These are phyloP conservation scores for Pseudocercospora vitis DNA, from an alignment of 2,329 filamentous ascomycete species.

Conservation along the genomic window DNA sequence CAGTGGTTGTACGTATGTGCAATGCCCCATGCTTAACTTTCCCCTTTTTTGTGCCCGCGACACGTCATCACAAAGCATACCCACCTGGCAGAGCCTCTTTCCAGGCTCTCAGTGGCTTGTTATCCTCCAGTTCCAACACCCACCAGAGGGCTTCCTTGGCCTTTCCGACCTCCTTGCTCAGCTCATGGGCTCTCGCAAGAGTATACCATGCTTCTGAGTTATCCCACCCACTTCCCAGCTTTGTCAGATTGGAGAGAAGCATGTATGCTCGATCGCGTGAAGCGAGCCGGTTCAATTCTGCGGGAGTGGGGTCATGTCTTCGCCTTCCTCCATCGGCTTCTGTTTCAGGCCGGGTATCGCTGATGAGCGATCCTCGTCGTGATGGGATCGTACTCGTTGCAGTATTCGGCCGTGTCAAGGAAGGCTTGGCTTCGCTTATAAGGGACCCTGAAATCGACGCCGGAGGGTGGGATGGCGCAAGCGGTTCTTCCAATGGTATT, in stretches of 20 bases:
- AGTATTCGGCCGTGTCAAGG: conserved; percentile 23
- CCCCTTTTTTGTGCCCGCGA: not conserved
- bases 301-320: conserved; percentile 54
- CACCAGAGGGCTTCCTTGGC: conserved; percentile 94
- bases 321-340: conserved; percentile 17
- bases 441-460: conserved; percentile 25
- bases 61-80: conserved; percentile 28
- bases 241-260: conserved; percentile 78
- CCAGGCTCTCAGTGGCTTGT: conserved; percentile 77
- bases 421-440: conserved; percentile 24
- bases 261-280: conserved; percentile 86
- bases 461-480: conserved; percentile 37
- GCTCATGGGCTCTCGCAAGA: conserved; percentile 82
- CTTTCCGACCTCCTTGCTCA: conserved; percentile 80
- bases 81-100: conserved; percentile 48
- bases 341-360: conserved; percentile 15
- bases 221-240: conserved; percentile 85
- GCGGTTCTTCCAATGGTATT: conserved; percentile 58
- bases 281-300: conserved; percentile 77
- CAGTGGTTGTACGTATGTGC: not conserved
- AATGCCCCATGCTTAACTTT: not conserved
- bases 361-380: conserved; percentile 17
- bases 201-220: conserved; percentile 90
- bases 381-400: conserved; percentile 20
- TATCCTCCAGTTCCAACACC: conserved; percentile 93